A percentile compares a stretch with the other conserved stretches of the same genome.
phyloP scores from a whole-genome alignment of 331 rosid genomes.

The Stylosanthes scabra region DNA sequence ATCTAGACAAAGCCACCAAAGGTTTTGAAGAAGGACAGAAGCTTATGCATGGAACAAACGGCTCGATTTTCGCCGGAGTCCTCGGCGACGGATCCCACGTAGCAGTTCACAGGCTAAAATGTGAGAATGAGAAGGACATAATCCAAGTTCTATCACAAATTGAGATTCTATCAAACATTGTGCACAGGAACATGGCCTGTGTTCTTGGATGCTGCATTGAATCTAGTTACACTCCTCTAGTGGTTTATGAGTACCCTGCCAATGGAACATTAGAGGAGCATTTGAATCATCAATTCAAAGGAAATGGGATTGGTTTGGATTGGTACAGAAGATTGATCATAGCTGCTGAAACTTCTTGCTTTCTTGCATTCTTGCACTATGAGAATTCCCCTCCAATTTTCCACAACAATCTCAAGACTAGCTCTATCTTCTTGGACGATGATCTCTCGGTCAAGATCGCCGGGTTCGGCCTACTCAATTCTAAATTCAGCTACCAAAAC shows the following conservation, averaged over 20 bases:
- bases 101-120: slow-evolving; percentile 75
- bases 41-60: slow-evolving; percentile 58
- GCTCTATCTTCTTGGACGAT: slow-evolving; percentile 64
- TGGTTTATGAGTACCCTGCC: slow-evolving; percentile 75
- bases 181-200: slow-evolving; percentile 62
- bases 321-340: slow-evolving; percentile 82
- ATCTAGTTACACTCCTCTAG: slow-evolving; percentile 59
- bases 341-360: slow-evolving; percentile 77
- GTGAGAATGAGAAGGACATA: slow-evolving; percentile 69
- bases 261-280: slow-evolving; percentile 83
- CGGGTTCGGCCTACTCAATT: slow-evolving; percentile 63
- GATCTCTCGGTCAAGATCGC: slow-evolving; percentile 70
- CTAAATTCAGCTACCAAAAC: slow-evolving; percentile 40
- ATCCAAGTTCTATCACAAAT: slow-evolving; percentile 69
- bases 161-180: slow-evolving; percentile 64
- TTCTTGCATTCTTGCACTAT: slow-evolving; percentile 72
- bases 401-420: slow-evolving; percentile 75
- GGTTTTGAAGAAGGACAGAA: slow-evolving; percentile 61
- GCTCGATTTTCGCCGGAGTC: slow-evolving; percentile 70
- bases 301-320: slow-evolving; percentile 56
- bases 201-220: slow-evolving; percentile 85
- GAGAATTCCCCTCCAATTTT: slow-evolving; percentile 84
- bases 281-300: slow-evolving; percentile 55
- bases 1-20: slow-evolving; percentile 80
- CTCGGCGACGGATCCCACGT: slow-evolving; percentile 76